Conservation (phyloP, 2,329 filamentous ascomycete species). For the Rhinocladiella similis region DNA sequence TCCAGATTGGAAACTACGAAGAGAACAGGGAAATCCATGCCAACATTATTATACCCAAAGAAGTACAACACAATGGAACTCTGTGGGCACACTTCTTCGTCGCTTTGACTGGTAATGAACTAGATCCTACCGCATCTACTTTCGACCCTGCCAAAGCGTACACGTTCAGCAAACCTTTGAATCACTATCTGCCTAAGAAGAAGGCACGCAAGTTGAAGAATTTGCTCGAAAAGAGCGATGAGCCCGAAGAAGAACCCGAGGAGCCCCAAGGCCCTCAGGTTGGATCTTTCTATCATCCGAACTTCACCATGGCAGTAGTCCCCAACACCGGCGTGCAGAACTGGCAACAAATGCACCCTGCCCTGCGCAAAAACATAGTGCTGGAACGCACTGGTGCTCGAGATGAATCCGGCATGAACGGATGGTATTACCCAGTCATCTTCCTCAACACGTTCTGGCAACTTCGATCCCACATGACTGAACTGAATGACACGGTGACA, state of each 20-base stretch:
- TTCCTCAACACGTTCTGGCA: conserved; percentile 99
- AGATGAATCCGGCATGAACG: conserved; percentile 80
- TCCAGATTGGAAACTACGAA: conserved; percentile 74
- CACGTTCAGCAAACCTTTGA: conserved; percentile 81
- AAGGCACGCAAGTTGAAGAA: conserved; percentile 86
- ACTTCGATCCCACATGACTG: conserved; percentile 83
- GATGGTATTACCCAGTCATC: conserved; percentile 89
- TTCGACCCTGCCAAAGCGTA: conserved; percentile 78
- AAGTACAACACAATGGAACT: conserved; percentile 88
- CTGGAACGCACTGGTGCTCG: conserved; percentile 79
- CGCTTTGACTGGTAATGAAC: conserved; percentile 69
- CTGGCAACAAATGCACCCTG: conserved; percentile 68
- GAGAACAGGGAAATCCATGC: conserved; percentile 78
- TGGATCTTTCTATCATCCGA: conserved; percentile 89
- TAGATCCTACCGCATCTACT: conserved; percentile 71
- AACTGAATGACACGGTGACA: conserved; percentile 86
- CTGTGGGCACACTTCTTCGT: conserved; percentile 95
- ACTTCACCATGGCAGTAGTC: conserved; percentile 85
- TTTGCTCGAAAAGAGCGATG: conserved; percentile 60
- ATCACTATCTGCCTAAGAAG: conserved; percentile 88
- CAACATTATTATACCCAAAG: conserved; percentile 71
- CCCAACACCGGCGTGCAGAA: conserved; percentile 73
- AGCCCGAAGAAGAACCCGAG: conserved; percentile 46
- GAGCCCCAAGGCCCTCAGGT: conserved; percentile 66
- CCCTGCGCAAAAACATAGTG: conserved; percentile 73